Percentiles rank a stretch among this genome's conserved stretches.
Conservation (phyloP, 2,329 filamentous ascomycete genomes). For the Aureobasidium sp. region DNA sequence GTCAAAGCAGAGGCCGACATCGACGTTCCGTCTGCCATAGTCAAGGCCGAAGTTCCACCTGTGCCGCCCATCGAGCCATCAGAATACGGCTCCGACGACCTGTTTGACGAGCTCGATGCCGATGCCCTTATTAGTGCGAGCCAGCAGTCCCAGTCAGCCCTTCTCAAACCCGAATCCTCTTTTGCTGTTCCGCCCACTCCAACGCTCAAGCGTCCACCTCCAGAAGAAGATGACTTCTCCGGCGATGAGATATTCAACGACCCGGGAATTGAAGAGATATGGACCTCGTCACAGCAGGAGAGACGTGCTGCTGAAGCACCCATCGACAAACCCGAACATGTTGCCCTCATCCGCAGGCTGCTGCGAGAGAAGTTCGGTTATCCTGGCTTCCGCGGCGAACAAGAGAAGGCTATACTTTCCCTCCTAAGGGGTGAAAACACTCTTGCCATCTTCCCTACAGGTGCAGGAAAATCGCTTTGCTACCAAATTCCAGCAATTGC, state of each 20-base stretch:
- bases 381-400: conserved; percentile 35
- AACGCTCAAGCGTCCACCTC: neutral
- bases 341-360: conserved; percentile 24
- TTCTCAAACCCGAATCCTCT: neutral
- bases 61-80: neutral
- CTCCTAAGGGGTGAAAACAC: conserved; percentile 36
- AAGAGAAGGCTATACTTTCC: conserved; percentile 35
- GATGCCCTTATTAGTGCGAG: neutral
- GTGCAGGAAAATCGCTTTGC: conserved; percentile 35
- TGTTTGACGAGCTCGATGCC: conserved; percentile 3
- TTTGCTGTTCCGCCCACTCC: neutral
- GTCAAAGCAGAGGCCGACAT: neutral
- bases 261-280: conserved; percentile 1
- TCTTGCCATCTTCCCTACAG: conserved; percentile 35
- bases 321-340: neutral
- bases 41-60: neutral
- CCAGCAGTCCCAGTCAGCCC: neutral
- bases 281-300: conserved; percentile 6
- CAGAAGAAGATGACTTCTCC: neutral
- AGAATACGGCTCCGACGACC: neutral
- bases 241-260: neutral
- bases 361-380: conserved; percentile 35
- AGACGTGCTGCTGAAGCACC: neutral
- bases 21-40: neutral
- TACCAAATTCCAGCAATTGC: conserved; percentile 37